Evolutionary conservation across 2,329 filamentous ascomycete species (phyloP).

Genomic region (Metarhizium brunneum): DNA sequence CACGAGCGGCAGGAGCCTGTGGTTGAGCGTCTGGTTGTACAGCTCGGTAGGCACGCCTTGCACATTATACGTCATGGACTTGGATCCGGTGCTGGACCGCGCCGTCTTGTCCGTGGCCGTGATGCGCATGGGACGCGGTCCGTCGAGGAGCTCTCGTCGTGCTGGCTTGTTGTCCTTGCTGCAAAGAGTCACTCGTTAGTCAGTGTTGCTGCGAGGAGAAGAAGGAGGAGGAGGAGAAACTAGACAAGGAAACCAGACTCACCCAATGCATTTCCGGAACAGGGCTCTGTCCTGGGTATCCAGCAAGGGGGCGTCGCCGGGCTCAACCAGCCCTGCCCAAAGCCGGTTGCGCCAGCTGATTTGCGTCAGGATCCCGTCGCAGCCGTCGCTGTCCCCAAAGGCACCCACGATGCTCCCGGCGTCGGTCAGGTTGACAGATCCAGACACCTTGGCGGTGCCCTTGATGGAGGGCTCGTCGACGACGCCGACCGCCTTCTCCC

Average conservation of each 20-base stretch:
- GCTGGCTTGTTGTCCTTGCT: not conserved
- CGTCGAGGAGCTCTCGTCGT: not conserved
- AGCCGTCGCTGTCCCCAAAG: slow-evolving; percentile 13
- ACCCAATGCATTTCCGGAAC: slow-evolving; percentile 14
- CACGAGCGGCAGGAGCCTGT: slow-evolving; percentile 13
- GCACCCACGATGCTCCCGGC: slow-evolving; percentile 9
- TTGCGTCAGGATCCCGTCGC: slow-evolving; percentile 16
- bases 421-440: slow-evolving; percentile 6
- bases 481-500: slow-evolving; percentile 13
- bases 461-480: slow-evolving; percentile 20
- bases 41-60: not conserved
- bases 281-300: slow-evolving; percentile 15
- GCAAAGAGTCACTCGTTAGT: not conserved
- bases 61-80: slow-evolving; percentile 2
- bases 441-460: slow-evolving; percentile 12
- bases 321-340: slow-evolving; percentile 11
- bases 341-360: slow-evolving; percentile 20
- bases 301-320: slow-evolving; percentile 9
- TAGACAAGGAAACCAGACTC: slow-evolving; percentile 4
- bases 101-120: too few relatives aligned
- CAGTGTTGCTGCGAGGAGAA: not conserved
- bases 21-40: slow-evolving; percentile 13
- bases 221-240: not conserved
- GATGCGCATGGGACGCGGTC: not conserved
- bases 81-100: not conserved